A percentile compares a stretch with the other conserved stretches of the same genome.
phyloP scores from a whole-genome alignment of 352 stramenopile genomes.

The Pythium insidiosum region DNA sequence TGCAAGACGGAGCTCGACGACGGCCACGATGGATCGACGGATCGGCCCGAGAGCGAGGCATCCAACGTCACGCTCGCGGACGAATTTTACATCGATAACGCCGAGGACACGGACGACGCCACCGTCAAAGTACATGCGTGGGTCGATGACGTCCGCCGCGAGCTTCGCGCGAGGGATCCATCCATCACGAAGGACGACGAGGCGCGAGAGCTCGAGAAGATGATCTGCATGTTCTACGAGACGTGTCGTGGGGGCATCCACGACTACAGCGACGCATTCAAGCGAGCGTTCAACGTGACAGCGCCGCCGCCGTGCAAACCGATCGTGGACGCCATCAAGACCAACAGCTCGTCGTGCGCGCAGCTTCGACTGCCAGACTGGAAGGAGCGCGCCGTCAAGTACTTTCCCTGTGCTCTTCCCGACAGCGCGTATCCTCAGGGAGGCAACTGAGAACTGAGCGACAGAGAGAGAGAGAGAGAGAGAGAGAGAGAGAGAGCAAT shows the following conservation, averaged over 20 bases:
- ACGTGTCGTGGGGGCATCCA: constrained; percentile 22
- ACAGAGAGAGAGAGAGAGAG: too few species aligned
- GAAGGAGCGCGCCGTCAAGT: constrained; percentile 20
- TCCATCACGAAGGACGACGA: neutral
- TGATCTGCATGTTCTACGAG: constrained; percentile 36
- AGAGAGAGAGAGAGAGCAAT: too few species aligned
- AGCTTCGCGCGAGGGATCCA: constrained; percentile 1
- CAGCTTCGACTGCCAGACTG: constrained; percentile 13
- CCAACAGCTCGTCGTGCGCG: constrained; percentile 1
- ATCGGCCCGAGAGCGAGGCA: too few species aligned
- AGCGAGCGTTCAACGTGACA: constrained; percentile 17
- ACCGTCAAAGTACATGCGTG: constrained; percentile 5
- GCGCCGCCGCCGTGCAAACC: constrained; percentile 23
- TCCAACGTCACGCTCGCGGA: too few species aligned
- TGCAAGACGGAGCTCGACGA: neutral
- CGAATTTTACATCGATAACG: neutral
- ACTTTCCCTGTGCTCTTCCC: constrained; percentile 16
- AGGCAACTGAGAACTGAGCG: too few species aligned
- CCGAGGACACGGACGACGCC: constrained; percentile 5
- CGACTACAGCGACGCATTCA: constrained; percentile 35
- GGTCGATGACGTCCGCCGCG: constrained; percentile 7
- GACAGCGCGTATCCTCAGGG: too few species aligned
- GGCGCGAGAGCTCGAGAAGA: constrained; percentile 21
- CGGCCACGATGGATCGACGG: too few species aligned
- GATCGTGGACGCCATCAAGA: constrained; percentile 20